Evolutionary conservation across 768 basidiomycete species (phyloP).

Genomic region (Tricholoma furcatifolium): DNA sequence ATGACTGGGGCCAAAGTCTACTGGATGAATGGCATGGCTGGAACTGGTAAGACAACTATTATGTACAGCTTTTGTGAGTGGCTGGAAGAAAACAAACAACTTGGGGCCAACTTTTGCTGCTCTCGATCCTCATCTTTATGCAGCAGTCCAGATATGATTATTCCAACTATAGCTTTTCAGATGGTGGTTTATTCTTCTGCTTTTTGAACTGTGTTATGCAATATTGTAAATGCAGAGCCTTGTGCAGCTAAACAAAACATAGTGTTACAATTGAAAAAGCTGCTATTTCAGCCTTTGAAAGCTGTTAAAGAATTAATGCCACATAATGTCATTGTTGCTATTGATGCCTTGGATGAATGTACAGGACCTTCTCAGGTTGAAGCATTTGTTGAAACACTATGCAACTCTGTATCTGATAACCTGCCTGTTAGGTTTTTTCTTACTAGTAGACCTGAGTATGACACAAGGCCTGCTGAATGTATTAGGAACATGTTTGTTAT

Average conservation of each 20-base stretch:
- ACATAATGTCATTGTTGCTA: conserved; percentile 4
- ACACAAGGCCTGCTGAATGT: no score
- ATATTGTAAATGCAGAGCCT: conserved; percentile 8
- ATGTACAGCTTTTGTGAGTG: conserved; percentile 7
- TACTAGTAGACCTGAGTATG: background rate
- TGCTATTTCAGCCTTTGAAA: conserved; percentile 12
- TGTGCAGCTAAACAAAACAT: conserved; percentile 8
- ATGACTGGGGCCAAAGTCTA: conserved; percentile 16
- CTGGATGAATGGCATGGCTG: conserved; percentile 22
- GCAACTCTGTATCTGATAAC: background rate
- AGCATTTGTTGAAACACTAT: background rate
- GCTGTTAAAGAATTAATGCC: background rate
- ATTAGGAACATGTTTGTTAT: no score
- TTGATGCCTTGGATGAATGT: conserved; percentile 27
- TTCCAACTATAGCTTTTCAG: conserved; percentile 20
- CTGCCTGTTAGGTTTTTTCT: background rate
- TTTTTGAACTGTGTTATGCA: conserved; percentile 6
- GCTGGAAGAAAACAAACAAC: conserved; percentile 1
- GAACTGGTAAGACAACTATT: conserved; percentile 21
- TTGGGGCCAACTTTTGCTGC: conserved; percentile 25
- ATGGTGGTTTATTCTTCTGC: conserved; percentile 8
- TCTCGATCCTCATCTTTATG: conserved; percentile 13
- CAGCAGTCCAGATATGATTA: conserved; percentile 13
- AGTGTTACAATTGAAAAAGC: conserved; percentile 14
- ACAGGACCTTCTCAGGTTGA: background rate